Evolutionary conservation across 2,329 filamentous ascomycete genomes (phyloP), one percentile per base, ranked within the genome.

Genomic region (Colletotrichum trifolii): DNA sequence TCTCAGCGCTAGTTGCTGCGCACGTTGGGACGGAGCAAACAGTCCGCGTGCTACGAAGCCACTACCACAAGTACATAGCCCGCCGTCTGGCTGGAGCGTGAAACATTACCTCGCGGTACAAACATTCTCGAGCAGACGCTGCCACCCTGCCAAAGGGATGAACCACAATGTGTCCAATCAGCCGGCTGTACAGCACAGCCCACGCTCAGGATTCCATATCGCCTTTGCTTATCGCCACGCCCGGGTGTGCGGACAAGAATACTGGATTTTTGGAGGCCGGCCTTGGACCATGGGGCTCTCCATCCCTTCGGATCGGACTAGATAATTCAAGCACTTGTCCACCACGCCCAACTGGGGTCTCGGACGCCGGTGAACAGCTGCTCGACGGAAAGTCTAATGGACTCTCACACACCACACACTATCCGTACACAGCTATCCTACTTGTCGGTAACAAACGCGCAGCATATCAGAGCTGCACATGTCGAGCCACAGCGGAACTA

Each of bases 41-140:
- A 48, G 63, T 63, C 58, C 63, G 63, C 53, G 33, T 33, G 2
- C 17, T 13, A 17, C 39, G n/a, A 45, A 35, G 36, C 25, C 25
- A 5, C 25, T 25, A 25, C 25, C 25, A 4, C 25, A 25, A 25
- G 25, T 25, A 25, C 3, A 5, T 5, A 25, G 25, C 39, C 2
- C 10, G 40, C 47, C 13, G n/a, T 13, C 46, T 38, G 34, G 33
- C 40, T 46, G 40, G 50, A 33, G 50, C 39, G 52, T 66, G 63
- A 66, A 66, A 64, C 54, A 45, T 58, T 46, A 64, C 54, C 12
- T 59, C 11, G 15, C 33, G 35, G 17, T 60, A 64, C 60, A 46
- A 13, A 11, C 10, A 9, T 2, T 34, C 11, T 43, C 15, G 17
- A 47, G 15, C 47, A 48, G 2, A 43, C 39, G 54, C 42, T 34